Base-by-base conservation (phyloP, 805 yeast genomes). In the Diddensiella santjacobensis region DNA sequence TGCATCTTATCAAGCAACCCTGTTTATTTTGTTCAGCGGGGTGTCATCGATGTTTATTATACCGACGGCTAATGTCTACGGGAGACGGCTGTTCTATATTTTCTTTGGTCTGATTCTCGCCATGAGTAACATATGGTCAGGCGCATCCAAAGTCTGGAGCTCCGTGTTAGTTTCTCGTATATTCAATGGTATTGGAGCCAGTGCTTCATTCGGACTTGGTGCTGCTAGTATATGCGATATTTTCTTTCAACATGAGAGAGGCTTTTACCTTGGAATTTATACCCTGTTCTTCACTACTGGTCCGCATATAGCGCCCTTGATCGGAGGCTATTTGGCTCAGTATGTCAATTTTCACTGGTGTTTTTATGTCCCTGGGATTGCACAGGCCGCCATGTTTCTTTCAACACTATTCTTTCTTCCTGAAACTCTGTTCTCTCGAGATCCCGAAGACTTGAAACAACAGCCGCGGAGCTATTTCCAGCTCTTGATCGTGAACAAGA, bases 301-400 rank as follows among this genome's bases (percentile, higher is more conserved):
- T 11, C 78, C 78, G 2, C 64, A 72, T 3, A 41, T 73, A 17
- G 80, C 79, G 11, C 81, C 81, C 1, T 53, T 77, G 10, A 53
- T 77, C 33, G 81, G 80, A 29, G 70, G 85, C 36, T 73, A 69
- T 48, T 67, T 81, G 51, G 81, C 78, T 48, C 83, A 78, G 58
- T 65, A 74, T 52, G 73, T 69, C 11, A 77, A 81, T 22, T 82
- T 87, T 87, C 73, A 87, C 69, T 82, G 86, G 87, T 42, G 46
- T 31, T 42, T 17, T 22, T 42, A 33, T 19, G 41, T 42, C 18
- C 46, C 46, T 10, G 46, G 26, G 5, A 42, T 42, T 6, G 17
- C 22, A 10, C 46, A 42, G 33, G 46, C 43, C 10, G 20, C 39
- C 5, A 4, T 42, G 17, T 15, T 42, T 10, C 22, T 15, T 8